Percentiles rank a stretch among this genome's conserved stretches.
Evolutionary conservation across 139 green algal species (phyloP).

Genomic region (Edaphochlamys debaryana): DNA sequence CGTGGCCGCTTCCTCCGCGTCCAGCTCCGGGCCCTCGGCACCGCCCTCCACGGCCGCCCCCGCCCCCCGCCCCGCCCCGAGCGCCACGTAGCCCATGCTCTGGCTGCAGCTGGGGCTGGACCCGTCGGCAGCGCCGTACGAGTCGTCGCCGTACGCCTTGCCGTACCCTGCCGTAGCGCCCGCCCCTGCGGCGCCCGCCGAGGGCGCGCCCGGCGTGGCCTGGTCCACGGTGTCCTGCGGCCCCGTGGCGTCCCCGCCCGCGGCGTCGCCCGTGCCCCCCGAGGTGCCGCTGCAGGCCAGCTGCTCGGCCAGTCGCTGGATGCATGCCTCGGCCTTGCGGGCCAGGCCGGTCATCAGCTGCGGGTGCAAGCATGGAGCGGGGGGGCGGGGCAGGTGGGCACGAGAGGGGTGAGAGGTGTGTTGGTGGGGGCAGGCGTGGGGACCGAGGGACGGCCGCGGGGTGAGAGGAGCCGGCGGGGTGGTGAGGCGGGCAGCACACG

Average conservation of each 20-base stretch:
- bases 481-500: too few species aligned
- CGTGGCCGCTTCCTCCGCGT: background rate
- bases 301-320: conserved; percentile 36
- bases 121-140: background rate
- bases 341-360: conserved; percentile 68
- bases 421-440: too few species aligned
- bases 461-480: too few species aligned
- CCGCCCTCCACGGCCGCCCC: background rate
- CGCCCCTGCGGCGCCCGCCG: background rate
- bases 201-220: background rate
- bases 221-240: conserved; percentile 4
- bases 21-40: background rate
- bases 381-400: background rate
- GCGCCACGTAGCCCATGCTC: background rate
- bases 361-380: background rate
- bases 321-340: conserved; percentile 60
- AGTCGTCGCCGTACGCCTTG: background rate
- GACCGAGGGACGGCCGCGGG: too few species aligned
- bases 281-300: conserved; percentile 23
- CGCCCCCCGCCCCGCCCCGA: background rate
- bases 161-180: background rate
- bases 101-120: conserved; percentile 25
- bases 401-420: too few species aligned
- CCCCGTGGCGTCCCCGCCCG: background rate
- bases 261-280: background rate